Conservation (phyloP, 2,329 filamentous ascomycete species). For the Chrysoporthe austroafricana region DNA sequence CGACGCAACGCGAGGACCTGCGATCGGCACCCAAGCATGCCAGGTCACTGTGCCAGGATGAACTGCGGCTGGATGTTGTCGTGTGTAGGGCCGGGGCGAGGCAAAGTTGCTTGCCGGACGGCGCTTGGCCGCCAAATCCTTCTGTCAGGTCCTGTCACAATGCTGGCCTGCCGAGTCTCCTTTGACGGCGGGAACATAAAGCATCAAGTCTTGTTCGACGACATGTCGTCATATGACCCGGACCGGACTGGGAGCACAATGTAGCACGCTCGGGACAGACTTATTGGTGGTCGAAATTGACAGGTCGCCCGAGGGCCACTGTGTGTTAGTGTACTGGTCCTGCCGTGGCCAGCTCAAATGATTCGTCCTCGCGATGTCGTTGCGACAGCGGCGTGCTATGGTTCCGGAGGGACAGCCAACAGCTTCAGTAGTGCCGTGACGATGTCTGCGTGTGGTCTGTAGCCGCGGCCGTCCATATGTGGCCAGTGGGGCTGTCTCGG, state of each 20-base stretch:
- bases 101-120: neutral
- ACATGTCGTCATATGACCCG: slow-evolving; percentile 17
- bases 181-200: neutral
- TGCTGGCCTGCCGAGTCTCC: neutral
- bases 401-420: neutral
- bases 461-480: slow-evolving; percentile 6
- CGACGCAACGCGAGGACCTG: slow-evolving; percentile 15
- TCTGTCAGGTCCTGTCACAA: neutral
- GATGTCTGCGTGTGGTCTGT: neutral
- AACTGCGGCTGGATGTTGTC: slow-evolving; percentile 13
- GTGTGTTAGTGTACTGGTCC: slow-evolving; percentile 12
- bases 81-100: slow-evolving; percentile 6
- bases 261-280: slow-evolving; percentile 2
- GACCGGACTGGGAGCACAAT: slow-evolving; percentile 7
- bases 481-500: slow-evolving; percentile 6
- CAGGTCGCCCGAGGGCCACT: slow-evolving; percentile 14
- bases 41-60: slow-evolving; percentile 3
- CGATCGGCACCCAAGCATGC: slow-evolving; percentile 10
- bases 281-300: slow-evolving; percentile 15
- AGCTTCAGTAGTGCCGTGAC: slow-evolving; percentile 6
- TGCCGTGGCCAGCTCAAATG: neutral
- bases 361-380: neutral
- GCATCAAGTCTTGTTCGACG: slow-evolving; percentile 3
- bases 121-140: neutral
- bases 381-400: neutral